A percentile compares a stretch with the other conserved stretches of the same genome.
Conservation (phyloP, 441 rosid species). For the Pelargonium citronellum region DNA sequence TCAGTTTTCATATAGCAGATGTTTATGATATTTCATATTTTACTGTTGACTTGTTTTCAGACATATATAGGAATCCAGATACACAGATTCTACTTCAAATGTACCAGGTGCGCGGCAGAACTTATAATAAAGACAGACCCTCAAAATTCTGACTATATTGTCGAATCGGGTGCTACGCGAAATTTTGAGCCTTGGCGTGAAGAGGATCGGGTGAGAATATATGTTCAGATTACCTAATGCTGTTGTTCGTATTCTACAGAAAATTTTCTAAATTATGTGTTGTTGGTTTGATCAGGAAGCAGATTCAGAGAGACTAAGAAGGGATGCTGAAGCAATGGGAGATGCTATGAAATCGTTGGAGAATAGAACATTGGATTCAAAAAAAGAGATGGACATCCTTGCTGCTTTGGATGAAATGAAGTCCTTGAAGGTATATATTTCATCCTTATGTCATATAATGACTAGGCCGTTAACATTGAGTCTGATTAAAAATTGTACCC, state of each 20-base stretch:
- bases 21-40: slow-evolving; percentile 2
- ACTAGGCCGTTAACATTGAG: background rate
- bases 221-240: slow-evolving; percentile 4
- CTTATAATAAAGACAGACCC: slow-evolving; percentile 77
- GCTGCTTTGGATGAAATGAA: slow-evolving; percentile 90
- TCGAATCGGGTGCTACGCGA: slow-evolving; percentile 70
- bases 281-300: slow-evolving; percentile 30
- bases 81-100: slow-evolving; percentile 25
- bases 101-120: slow-evolving; percentile 62
- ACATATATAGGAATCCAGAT: slow-evolving; percentile 62
- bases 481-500: no score
- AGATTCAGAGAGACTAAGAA: slow-evolving; percentile 45
- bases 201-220: slow-evolving; percentile 52
- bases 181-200: slow-evolving; percentile 92
- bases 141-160: slow-evolving; percentile 68
- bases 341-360: slow-evolving; percentile 91
- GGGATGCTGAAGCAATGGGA: slow-evolving; percentile 81
- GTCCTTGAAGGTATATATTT: slow-evolving; percentile 61
- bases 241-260: background rate
- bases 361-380: slow-evolving; percentile 76
- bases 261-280: background rate
- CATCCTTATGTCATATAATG: background rate
- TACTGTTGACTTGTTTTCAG: slow-evolving; percentile 27
- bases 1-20: background rate
- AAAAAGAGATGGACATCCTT: slow-evolving; percentile 82